Evolutionary conservation across 257 asterid species (phyloP).

Genomic region (Thymus mandschuricus): DNA sequence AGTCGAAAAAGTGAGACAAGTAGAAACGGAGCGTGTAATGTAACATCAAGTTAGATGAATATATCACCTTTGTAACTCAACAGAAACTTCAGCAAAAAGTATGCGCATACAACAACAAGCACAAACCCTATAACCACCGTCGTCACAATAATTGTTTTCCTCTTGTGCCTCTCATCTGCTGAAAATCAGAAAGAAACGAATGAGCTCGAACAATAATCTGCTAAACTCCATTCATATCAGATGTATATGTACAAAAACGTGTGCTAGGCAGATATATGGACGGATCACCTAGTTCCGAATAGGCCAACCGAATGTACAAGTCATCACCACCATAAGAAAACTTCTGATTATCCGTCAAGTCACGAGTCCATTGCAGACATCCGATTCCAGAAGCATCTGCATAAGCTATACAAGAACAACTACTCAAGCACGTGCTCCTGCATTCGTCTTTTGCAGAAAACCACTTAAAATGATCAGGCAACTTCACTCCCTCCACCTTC

Average conservation of each 20-base stretch:
- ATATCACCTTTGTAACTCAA: conserved; percentile 27
- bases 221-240: not conserved
- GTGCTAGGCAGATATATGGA: too few species aligned
- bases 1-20: too few species aligned
- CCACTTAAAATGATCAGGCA: conserved; percentile 46
- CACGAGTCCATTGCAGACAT: conserved; percentile 37
- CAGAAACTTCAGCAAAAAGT: not conserved
- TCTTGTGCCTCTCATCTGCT: conserved; percentile 17
- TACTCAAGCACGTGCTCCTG: conserved; percentile 28
- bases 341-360: conserved; percentile 32
- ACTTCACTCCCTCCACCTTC: conserved; percentile 40
- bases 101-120: not conserved
- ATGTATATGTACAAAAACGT: not conserved
- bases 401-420: conserved; percentile 43
- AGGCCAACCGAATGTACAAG: conserved; percentile 33
- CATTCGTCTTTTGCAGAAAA: conserved; percentile 20
- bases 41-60: not conserved
- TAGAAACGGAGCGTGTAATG: too few species aligned
- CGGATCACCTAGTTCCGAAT: conserved; percentile 33
- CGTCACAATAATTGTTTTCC: not conserved
- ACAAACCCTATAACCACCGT: conserved; percentile 18
- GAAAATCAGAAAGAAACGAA: not conserved
- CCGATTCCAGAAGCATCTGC: conserved; percentile 32
- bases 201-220: not conserved
- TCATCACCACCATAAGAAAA: conserved; percentile 29